Percentiles rank a stretch among this genome's conserved stretches.
Conservation (phyloP, 768 basidiomycete species). For the Hygrocybe punicea region DNA sequence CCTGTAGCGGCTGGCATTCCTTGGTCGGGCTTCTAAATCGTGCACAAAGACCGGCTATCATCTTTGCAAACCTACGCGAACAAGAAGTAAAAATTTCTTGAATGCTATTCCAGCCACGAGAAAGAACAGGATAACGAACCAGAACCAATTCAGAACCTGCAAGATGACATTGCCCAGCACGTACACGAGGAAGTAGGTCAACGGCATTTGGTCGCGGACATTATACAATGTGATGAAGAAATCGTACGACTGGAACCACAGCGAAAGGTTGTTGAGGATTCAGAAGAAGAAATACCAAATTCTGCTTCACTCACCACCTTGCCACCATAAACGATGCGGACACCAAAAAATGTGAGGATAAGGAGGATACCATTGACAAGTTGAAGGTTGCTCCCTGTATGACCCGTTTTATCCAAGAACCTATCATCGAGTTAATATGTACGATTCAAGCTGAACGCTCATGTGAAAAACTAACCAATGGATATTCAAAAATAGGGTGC, state of each 20-base stretch:
- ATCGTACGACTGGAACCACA: conserved; percentile 50
- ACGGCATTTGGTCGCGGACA: conserved; percentile 53
- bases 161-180: conserved; percentile 60
- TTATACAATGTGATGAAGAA: conserved; percentile 60
- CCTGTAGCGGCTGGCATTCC: not conserved
- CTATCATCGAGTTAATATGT: conserved; percentile 30
- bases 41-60: conserved; percentile 40
- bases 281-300: not conserved
- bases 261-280: no score
- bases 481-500: conserved; percentile 83
- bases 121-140: conserved; percentile 47
- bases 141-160: conserved; percentile 73
- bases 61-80: conserved; percentile 62
- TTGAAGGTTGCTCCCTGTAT: conserved; percentile 65
- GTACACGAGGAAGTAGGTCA: conserved; percentile 49
- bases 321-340: conserved; percentile 70
- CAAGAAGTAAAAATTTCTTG: not conserved
- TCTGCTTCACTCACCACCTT: conserved; percentile 35
- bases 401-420: conserved; percentile 75
- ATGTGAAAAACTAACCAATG: conserved; percentile 62
- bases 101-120: not conserved
- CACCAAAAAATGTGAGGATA: conserved; percentile 62
- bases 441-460: not conserved
- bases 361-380: conserved; percentile 69
- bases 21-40: not conserved